Conservation (phyloP, 2,329 filamentous ascomycete genomes). For the Macroventuria anomochaeta region DNA sequence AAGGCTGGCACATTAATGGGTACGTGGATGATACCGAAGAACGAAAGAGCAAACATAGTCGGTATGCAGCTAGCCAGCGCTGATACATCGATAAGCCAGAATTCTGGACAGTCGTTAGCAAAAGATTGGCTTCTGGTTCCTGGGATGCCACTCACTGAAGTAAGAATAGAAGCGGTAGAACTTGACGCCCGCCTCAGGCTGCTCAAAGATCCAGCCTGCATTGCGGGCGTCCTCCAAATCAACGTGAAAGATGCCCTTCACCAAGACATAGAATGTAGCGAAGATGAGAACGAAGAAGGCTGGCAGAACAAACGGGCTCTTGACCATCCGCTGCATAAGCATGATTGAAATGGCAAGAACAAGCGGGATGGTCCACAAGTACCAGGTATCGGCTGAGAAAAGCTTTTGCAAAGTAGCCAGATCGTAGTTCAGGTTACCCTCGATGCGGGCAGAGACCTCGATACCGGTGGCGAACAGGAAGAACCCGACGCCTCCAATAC, state of each 20-base stretch:
- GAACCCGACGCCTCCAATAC: slow-evolving; percentile 95
- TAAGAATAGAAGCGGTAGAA: slow-evolving; percentile 99
- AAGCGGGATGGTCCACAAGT: slow-evolving; percentile 84
- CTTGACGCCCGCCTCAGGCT: slow-evolving; percentile 81
- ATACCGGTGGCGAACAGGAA: slow-evolving; percentile 91
- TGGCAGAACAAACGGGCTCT: slow-evolving; percentile 85
- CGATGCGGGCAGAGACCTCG: slow-evolving; percentile 88
- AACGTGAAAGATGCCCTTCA: slow-evolving; percentile 71
- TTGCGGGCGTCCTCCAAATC: slow-evolving; percentile 71
- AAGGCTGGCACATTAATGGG: slow-evolving; percentile 97
- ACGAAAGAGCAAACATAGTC: slow-evolving; percentile 95
- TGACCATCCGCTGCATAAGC: slow-evolving; percentile 74
- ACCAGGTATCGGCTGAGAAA: slow-evolving; percentile 73
- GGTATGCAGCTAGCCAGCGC: slow-evolving; percentile 85
- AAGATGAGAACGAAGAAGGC: slow-evolving; percentile 84
- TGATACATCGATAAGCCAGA: slow-evolving; percentile 79
- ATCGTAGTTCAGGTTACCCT: slow-evolving; percentile 84
- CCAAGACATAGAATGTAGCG: slow-evolving; percentile 77
- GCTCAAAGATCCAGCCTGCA: slow-evolving; percentile 89
- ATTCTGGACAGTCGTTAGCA: slow-evolving; percentile 62
- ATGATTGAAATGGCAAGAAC: slow-evolving; percentile 77
- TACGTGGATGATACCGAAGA: slow-evolving; percentile 96
- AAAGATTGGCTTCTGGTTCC: background rate
- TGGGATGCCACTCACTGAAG: slow-evolving; percentile 69
- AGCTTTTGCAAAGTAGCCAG: slow-evolving; percentile 77